Evolutionary conservation across 768 basidiomycete species (phyloP), one percentile per base, ranked within the genome.

Genomic region (Tricholoma saponaceum): DNA sequence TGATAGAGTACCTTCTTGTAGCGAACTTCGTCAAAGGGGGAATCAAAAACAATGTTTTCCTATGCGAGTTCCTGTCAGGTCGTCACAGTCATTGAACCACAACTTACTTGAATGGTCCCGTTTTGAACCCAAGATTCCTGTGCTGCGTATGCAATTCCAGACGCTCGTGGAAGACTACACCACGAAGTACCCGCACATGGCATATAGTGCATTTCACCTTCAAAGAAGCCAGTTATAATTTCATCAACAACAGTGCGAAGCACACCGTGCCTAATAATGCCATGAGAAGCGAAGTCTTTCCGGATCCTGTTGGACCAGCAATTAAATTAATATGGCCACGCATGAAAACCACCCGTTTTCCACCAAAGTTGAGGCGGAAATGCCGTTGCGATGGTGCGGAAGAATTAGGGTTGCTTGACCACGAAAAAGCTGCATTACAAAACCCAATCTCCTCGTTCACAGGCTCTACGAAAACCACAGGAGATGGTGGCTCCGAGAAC

Each of bases 81-180:
- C 25, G 32, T 16, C 12, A 1, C 23, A 12, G 52, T n/a, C 16
- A 9, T 12, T 22, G 18, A 14, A 28, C n/a, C 41, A 4, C 28
- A 4, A 8, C 39, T 16, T 25, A 83, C 85, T 66, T 73, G 76
- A 52, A 91, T 89, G 0, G 88, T 90, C 57, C 87, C 87, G 60
- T 90, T 92, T 67, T 86, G 82, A 2, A 92, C 85, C 90, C 90
- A 95, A 4, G 88, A 84, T 66, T 92, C 90, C 68, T 95, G 92
- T 3, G 87, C 86, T 5, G 87, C 87, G 66, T 90, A 92, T 2
- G 90, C 84, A 35, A 95, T 79, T 4, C 91, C 90, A 1, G 77
- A 78, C 3, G 72, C 72, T 2, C 89, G 75, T 20, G 91, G 90
- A 5, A 93, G 79, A 59, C 81, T 83, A 69, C 79, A 89, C 79